phyloP scores from a whole-genome alignment of 768 basidiomycete genomes.

The Stropharia rugosoannulata region DNA sequence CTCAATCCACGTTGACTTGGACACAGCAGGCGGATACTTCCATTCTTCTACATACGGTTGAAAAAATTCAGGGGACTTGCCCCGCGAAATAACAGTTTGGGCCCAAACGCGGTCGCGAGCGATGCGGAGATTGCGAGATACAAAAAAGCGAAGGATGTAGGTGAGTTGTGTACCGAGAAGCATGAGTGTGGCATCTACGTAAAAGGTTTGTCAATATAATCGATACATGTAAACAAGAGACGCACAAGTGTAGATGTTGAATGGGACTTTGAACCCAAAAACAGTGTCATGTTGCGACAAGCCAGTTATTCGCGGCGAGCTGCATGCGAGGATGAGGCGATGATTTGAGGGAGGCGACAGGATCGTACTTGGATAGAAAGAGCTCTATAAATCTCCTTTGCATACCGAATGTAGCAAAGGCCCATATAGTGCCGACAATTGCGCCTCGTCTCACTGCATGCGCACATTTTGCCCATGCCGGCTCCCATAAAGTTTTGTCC shows the following conservation, averaged over 20 bases:
- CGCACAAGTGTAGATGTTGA: conserved; percentile 71
- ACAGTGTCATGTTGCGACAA: conserved; percentile 56
- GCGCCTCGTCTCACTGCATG: conserved; percentile 74
- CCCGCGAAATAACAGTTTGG: conserved; percentile 80
- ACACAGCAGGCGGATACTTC: conserved; percentile 44
- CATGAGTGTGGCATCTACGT: conserved; percentile 71
- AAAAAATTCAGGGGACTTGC: conserved; percentile 86
- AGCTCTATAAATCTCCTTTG: conserved; percentile 66
- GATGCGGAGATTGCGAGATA: conserved; percentile 78
- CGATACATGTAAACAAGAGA: background rate
- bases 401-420: conserved; percentile 65
- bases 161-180: conserved; percentile 76
- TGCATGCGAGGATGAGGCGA: conserved; percentile 19
- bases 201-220: background rate
- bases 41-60: conserved; percentile 80
- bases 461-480: conserved; percentile 84
- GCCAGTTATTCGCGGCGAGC: conserved; percentile 64
- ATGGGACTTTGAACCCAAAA: conserved; percentile 65
- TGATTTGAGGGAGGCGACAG: background rate
- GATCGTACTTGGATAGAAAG: conserved; percentile 60
- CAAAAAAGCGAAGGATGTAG: conserved; percentile 76
- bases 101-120: conserved; percentile 78
- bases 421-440: conserved; percentile 68
- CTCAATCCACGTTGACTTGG: conserved; percentile 26
- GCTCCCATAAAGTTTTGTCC: conserved; percentile 64